phyloP scores from a whole-genome alignment of 2,329 filamentous ascomycete species.

The Penicillium sp. region DNA sequence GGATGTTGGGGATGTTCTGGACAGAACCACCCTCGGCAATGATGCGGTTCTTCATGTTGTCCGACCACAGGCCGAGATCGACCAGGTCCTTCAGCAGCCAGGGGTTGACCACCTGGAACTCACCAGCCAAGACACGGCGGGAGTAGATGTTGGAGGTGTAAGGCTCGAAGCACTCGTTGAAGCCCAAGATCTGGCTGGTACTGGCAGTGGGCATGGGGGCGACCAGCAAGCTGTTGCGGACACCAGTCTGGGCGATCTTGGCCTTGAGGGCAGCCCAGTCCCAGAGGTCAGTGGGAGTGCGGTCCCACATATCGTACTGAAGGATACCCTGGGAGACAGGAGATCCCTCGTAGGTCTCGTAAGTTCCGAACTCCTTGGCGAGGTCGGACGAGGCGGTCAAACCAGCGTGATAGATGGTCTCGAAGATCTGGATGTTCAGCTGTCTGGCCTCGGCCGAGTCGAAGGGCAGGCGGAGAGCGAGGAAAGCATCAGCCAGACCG shows the following conservation, averaged over 20 bases:
- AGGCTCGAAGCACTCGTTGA: conserved; percentile 99
- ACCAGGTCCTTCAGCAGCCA: conserved; percentile 98
- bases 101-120: conserved; percentile 99
- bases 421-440: conserved; percentile 96
- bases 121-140: conserved; percentile 89
- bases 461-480: conserved; percentile 91
- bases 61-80: conserved; percentile 94
- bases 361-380: conserved; percentile 72
- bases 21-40: conserved; percentile 93
- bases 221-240: conserved; percentile 89
- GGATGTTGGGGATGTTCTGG: conserved; percentile 94
- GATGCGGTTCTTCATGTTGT: conserved; percentile 99
- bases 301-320: conserved; percentile 97
- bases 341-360: conserved; percentile 84
- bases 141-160: conserved; percentile 99
- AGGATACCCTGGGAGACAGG: conserved; percentile 91
- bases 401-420: conserved; percentile 96
- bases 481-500: conserved; percentile 94
- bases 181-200: conserved; percentile 93
- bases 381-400: conserved; percentile 81
- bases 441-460: conserved; percentile 88
- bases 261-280: conserved; percentile 86
- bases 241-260: conserved; percentile 82
- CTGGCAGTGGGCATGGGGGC: conserved; percentile 97
- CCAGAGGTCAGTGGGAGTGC: conserved; percentile 89